phyloP scores from a whole-genome alignment of 2,329 filamentous ascomycete species.

The Beauveria scarabaeidicola region DNA sequence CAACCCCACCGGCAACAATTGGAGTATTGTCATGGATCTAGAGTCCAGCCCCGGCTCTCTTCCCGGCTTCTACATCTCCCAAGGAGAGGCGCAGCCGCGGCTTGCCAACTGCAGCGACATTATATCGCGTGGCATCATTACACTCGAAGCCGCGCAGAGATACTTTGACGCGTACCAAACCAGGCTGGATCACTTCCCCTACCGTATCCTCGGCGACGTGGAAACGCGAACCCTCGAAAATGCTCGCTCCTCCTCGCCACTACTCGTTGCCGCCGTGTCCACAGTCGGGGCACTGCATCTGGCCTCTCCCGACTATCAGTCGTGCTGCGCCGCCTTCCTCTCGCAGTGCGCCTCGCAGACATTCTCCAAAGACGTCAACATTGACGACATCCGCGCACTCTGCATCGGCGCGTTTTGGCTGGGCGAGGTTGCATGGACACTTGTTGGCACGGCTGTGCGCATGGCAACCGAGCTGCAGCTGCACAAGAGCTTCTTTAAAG shows the following conservation, averaged over 20 bases:
- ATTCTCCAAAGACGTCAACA: constrained; percentile 32
- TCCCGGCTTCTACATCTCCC: constrained; percentile 8
- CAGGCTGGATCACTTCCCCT: constrained; percentile 10
- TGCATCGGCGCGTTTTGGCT: constrained; percentile 57
- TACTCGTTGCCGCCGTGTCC: constrained; percentile 12
- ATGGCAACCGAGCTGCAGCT: constrained; percentile 48
- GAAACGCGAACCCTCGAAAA: constrained; percentile 5
- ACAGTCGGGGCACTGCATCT: constrained; percentile 12
- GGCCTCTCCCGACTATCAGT: constrained; percentile 5
- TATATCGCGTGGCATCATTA: constrained; percentile 9
- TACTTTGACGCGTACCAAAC: constrained; percentile 11
- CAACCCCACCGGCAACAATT: constrained; percentile 4
- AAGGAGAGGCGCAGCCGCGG: constrained; percentile 1
- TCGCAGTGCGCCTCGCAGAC: constrained; percentile 10
- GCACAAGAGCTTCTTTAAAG: constrained; percentile 43
- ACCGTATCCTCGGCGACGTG: constrained; percentile 10
- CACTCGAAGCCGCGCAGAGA: constrained; percentile 3
- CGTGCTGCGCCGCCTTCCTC: constrained; percentile 10
- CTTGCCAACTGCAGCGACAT: constrained; percentile 4
- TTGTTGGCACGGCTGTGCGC: constrained; percentile 50
- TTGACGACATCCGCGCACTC: constrained; percentile 51
- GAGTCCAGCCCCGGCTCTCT: constrained; percentile 6
- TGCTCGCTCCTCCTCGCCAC: constrained; percentile 2
- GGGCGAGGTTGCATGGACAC: constrained; percentile 51
- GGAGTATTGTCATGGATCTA: constrained; percentile 9